Evolutionary conservation across 169 alveolate genomes (phyloP), one percentile per base, ranked within the genome.

Genomic region (Besnoitia besnoiti): DNA sequence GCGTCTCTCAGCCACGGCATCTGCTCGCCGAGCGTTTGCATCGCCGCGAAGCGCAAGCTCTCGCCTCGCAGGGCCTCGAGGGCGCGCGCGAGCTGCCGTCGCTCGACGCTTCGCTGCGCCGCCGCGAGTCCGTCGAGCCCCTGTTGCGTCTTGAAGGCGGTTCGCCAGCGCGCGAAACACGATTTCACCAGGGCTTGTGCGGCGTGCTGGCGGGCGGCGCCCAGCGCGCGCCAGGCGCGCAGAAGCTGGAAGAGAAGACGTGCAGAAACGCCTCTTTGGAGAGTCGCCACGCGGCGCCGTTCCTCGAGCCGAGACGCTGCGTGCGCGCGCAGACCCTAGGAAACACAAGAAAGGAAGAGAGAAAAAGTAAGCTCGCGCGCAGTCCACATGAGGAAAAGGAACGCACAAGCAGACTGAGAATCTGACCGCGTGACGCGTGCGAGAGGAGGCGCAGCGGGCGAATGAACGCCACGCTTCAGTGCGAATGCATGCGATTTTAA

Each of bases 1-100:
- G 87, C n/a, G 12, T 19, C 87, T 10, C 27, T 35, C 24, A 77
- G 50, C 87, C 87, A 77, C 5, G 87, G 87, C 59, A 39, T 37
- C 59, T 77, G 59, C 21, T 2, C 59, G 21, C 87, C 87, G 40
- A 77, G 37, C 50, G 50, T 37, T 37, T 39, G 55, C 37, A 77
- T 77, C 30, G 10, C 39, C 59, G 35, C 44, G 19, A 77, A 40
- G 49, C 50, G 30, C 2, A 21, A 24, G 33, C 37, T 35, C 8
- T 77, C 59, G 1, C 8, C 59, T 35, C 40, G 55, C 49, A 77
- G 35, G 19, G 61, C 30, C 8, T 14, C 44, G 49, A 77, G 59
- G 55, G n/a, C 49, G 27, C 40, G 87, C 87, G 59, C 59, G 21
- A 5, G 19, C 87, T 77, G 87, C 40, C 59, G 55, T 37, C 30